phyloP scores from a whole-genome alignment of 176 grass and related monocot genomes.

The Luzula sylvatica region DNA sequence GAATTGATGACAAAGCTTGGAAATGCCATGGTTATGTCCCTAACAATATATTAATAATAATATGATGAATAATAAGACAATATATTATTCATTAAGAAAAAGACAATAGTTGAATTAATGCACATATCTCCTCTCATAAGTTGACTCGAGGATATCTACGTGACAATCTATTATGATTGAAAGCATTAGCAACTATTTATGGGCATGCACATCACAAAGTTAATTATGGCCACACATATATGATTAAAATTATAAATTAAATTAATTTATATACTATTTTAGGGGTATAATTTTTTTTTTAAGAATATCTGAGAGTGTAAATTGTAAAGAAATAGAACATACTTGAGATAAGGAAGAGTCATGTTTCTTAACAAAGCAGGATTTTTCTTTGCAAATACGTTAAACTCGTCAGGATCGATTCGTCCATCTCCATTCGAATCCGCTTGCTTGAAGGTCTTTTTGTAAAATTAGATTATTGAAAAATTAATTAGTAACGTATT shows the following conservation, averaged over 20 bases:
- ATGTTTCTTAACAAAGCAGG: constrained; percentile 60
- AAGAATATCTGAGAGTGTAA: constrained; percentile 1
- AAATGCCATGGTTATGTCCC: constrained; percentile 57
- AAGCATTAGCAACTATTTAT: too few relatives aligned
- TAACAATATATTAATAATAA: neutral
- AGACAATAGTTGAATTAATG: neutral
- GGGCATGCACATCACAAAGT: too few relatives aligned
- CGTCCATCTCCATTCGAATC: constrained; percentile 69
- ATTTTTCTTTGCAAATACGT: constrained; percentile 55
- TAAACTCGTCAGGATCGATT: constrained; percentile 69
- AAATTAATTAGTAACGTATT: neutral
- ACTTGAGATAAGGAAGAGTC: constrained; percentile 76
- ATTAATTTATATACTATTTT: too few relatives aligned
- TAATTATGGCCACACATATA: too few relatives aligned
- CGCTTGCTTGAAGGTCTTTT: constrained; percentile 67
- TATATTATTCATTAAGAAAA: neutral
- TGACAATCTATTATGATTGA: too few relatives aligned
- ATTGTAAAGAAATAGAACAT: constrained; percentile 25
- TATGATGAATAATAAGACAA: neutral
- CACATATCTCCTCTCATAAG: neutral
- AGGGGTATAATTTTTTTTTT: too few relatives aligned
- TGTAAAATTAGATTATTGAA: neutral
- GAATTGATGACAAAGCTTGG: constrained; percentile 51
- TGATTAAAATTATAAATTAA: too few relatives aligned
- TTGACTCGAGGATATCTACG: neutral